These are phyloP conservation scores for Hericium alpestre DNA, from an alignment of 768 basidiomycete species.

Conservation along the genomic window DNA sequence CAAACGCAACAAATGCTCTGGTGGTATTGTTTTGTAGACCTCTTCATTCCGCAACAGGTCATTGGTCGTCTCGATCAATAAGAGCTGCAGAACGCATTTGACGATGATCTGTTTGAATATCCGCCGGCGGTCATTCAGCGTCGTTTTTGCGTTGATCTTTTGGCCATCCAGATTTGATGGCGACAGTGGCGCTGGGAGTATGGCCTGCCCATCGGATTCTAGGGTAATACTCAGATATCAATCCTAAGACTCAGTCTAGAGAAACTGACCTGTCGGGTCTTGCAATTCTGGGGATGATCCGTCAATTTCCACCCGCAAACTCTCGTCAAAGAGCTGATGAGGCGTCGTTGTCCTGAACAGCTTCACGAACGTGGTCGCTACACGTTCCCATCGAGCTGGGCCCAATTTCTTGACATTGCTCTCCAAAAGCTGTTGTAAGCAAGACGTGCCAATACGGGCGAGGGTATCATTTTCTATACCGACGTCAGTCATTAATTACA, in stretches of 20 bases:
- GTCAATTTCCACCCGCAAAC: slow-evolving; percentile 75
- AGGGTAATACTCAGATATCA: slow-evolving; percentile 8
- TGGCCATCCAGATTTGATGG: slow-evolving; percentile 48
- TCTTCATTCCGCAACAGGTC: slow-evolving; percentile 87
- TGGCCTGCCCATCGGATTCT: slow-evolving; percentile 58
- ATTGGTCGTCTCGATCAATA: slow-evolving; percentile 95
- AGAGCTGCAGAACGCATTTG: slow-evolving; percentile 94
- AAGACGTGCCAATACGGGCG: slow-evolving; percentile 94
- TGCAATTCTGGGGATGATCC: slow-evolving; percentile 40
- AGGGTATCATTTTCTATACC: slow-evolving; percentile 89
- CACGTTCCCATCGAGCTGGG: slow-evolving; percentile 77
- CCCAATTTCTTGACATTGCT: slow-evolving; percentile 84
- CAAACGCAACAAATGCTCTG: slow-evolving; percentile 82
- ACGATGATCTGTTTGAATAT: slow-evolving; percentile 99
- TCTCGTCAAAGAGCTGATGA: slow-evolving; percentile 92
- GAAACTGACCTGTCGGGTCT: slow-evolving; percentile 28
- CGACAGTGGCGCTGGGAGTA: slow-evolving; percentile 83
- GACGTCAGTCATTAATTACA: neutral
- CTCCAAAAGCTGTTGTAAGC: slow-evolving; percentile 91
- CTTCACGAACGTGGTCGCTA: slow-evolving; percentile 86
- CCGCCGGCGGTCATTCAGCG: slow-evolving; percentile 61
- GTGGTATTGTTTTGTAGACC: slow-evolving; percentile 89
- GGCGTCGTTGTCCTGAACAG: slow-evolving; percentile 98
- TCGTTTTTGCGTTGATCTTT: slow-evolving; percentile 38
- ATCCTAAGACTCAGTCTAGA: neutral